A percentile compares a stretch with the other conserved stretches of the same genome.
These are phyloP conservation scores for Diatrype stigma DNA, from an alignment of 2,329 filamentous ascomycete genomes.

Conservation along the genomic window DNA sequence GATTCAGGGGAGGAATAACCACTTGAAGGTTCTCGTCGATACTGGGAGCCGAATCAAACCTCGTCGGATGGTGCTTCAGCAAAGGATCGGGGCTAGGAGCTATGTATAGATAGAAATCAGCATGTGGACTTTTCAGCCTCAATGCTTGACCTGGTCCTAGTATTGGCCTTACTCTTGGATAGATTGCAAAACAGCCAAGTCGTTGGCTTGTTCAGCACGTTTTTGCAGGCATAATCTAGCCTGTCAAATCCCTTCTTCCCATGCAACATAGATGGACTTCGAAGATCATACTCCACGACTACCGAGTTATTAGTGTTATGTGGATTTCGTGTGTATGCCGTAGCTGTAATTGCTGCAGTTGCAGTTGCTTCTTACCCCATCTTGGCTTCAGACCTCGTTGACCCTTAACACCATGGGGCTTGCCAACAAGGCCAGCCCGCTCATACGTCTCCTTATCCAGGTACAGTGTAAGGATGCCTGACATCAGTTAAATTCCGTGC, in stretches of 20 bases:
- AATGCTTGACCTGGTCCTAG: slow-evolving; percentile 34
- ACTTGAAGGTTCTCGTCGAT: slow-evolving; percentile 23
- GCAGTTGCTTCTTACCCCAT: slow-evolving; percentile 56
- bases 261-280: slow-evolving; percentile 69
- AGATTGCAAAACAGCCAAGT: slow-evolving; percentile 78
- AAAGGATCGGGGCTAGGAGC: slow-evolving; percentile 48
- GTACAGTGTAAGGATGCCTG: slow-evolving; percentile 67
- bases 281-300: slow-evolving; percentile 77
- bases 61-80: slow-evolving; percentile 37
- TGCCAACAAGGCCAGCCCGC: slow-evolving; percentile 73
- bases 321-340: too few species aligned
- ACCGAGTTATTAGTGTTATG: slow-evolving; percentile 23
- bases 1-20: slow-evolving; percentile 30
- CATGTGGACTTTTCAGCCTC: background rate
- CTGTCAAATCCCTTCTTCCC: slow-evolving; percentile 82
- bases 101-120: slow-evolving; percentile 20
- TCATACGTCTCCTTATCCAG: slow-evolving; percentile 81
- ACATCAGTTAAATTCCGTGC: background rate
- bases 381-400: slow-evolving; percentile 59
- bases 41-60: slow-evolving; percentile 34
- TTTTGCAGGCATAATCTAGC: slow-evolving; percentile 72
- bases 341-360: background rate
- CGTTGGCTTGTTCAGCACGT: slow-evolving; percentile 63
- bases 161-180: slow-evolving; percentile 41
- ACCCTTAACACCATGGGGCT: slow-evolving; percentile 57